phyloP scores from a whole-genome alignment of 495 filamentous ascomycete genomes.

The Ramalina peruviana region DNA sequence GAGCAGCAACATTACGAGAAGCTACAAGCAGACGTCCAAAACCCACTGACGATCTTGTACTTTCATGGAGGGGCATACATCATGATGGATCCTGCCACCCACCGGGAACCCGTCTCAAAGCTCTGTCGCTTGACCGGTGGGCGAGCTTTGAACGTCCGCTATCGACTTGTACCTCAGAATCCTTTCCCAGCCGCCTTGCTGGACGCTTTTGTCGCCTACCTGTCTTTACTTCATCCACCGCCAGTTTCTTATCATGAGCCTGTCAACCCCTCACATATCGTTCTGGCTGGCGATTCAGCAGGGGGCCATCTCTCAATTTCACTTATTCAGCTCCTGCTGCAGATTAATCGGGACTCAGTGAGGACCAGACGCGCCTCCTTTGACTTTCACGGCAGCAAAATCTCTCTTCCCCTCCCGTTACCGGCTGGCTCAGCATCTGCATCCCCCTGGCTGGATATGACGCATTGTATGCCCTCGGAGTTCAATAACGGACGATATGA shows the following conservation, averaged over 20 bases:
- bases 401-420: slow-evolving; percentile 48
- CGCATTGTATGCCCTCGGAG: slow-evolving; percentile 59
- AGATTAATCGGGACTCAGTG: slow-evolving; percentile 40
- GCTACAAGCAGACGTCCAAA: slow-evolving; percentile 55
- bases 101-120: slow-evolving; percentile 33
- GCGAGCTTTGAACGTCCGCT: slow-evolving; percentile 66
- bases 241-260: slow-evolving; percentile 56
- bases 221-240: slow-evolving; percentile 71
- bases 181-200: slow-evolving; percentile 73
- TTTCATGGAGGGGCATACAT: slow-evolving; percentile 86
- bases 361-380: slow-evolving; percentile 36
- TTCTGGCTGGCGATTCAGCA: slow-evolving; percentile 77
- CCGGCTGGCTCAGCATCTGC: slow-evolving; percentile 53
- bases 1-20: slow-evolving; percentile 59
- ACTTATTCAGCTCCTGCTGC: slow-evolving; percentile 60
- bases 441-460: slow-evolving; percentile 69
- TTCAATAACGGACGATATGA: slow-evolving; percentile 49
- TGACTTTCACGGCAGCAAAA: slow-evolving; percentile 38
- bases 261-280: slow-evolving; percentile 53
- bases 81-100: slow-evolving; percentile 62
- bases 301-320: slow-evolving; percentile 65
- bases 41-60: slow-evolving; percentile 60
- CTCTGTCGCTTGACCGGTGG: slow-evolving; percentile 38
- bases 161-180: slow-evolving; percentile 72
- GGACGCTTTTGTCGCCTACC: slow-evolving; percentile 71